These are phyloP conservation scores for Iberis pinnata DNA, from an alignment of 345 rosid species.

Conservation along the genomic window DNA sequence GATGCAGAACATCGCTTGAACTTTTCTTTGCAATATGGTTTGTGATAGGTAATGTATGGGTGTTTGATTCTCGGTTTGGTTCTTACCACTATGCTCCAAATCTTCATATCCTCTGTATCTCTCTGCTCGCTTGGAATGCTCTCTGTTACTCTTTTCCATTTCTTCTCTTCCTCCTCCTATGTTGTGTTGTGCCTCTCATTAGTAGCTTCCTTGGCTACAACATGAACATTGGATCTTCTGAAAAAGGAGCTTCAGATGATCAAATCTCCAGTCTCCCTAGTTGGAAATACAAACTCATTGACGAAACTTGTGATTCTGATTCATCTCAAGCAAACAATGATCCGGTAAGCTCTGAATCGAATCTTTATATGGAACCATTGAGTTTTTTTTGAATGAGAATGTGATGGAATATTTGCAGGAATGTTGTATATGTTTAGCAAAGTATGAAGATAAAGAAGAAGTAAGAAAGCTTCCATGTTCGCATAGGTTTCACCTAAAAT, in stretches of 20 bases:
- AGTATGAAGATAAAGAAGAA: conserved; percentile 80
- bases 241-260: conserved; percentile 80
- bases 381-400: background rate
- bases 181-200: conserved; percentile 77
- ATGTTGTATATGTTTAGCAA: conserved; percentile 87
- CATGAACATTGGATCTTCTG: conserved; percentile 67
- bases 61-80: conserved; percentile 82
- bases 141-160: conserved; percentile 87
- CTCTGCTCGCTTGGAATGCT: conserved; percentile 90
- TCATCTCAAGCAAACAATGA: conserved; percentile 31
- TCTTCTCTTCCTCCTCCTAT: conserved; percentile 72
- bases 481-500: conserved; percentile 81
- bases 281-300: conserved; percentile 62
- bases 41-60: conserved; percentile 97
- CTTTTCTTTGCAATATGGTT: conserved; percentile 98
- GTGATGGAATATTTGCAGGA: conserved; percentile 42
- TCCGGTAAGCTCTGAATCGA: conserved; percentile 30
- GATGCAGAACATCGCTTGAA: conserved; percentile 71
- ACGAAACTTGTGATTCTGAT: conserved; percentile 23
- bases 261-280: conserved; percentile 74
- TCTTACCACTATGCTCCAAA: conserved; percentile 70
- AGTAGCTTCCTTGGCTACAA: conserved; percentile 85
- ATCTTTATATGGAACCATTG: background rate
- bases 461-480: conserved; percentile 81
- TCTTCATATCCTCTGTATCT: conserved; percentile 78